Evolutionary conservation across 106 monocot genomes (phyloP), one percentile per base, ranked within the genome.

Genomic region (Apostasia shenzhenica): DNA sequence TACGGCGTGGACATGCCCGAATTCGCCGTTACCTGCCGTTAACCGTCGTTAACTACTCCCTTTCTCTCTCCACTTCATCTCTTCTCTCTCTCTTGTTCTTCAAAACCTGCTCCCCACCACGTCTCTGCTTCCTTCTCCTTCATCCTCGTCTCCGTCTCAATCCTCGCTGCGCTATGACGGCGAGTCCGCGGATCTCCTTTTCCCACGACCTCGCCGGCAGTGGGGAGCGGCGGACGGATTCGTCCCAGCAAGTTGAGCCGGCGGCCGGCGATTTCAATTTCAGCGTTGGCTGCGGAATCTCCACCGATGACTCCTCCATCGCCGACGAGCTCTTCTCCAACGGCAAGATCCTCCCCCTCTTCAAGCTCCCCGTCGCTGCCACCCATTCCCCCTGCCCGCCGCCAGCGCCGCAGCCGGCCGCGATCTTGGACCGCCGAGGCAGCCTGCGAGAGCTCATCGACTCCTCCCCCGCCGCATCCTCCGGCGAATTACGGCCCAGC

Each of bases 261-360:
- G 48, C 38, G 41, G 6, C 45, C 13, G 8, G 3, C 2, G 72
- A 72, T 14, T 72, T 72, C 62, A 53, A 72, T 44, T 72, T 72
- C 72, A 62, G 40, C 62, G 40, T 72, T 14, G 42, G 41, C 53
- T 13, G 5, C 11, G 48, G 7, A 41, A 40, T 5, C 41, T 41
- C 42, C 7, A 8, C 51, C 14, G n/a, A 53, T 14, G 50, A 62
- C 41, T 7, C 72, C 11, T 63, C 72, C 61, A 12, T n/a, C 41
- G 72, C 72, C 40, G 72, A 72, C 61, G 72, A 65, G 64, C 66
- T 74, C 66, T 64, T 65, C 73, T 74, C 65, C 57, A 11, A 47
- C 54, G 66, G 73, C 14, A 72, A 72, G 13, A 51, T 72, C 48
- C 62, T 65, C 37, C 65, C 65, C 1, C 43, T 65, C 46, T 65